Conservation (phyloP, 73 alveolate species). For the Stentor roeselii region DNA sequence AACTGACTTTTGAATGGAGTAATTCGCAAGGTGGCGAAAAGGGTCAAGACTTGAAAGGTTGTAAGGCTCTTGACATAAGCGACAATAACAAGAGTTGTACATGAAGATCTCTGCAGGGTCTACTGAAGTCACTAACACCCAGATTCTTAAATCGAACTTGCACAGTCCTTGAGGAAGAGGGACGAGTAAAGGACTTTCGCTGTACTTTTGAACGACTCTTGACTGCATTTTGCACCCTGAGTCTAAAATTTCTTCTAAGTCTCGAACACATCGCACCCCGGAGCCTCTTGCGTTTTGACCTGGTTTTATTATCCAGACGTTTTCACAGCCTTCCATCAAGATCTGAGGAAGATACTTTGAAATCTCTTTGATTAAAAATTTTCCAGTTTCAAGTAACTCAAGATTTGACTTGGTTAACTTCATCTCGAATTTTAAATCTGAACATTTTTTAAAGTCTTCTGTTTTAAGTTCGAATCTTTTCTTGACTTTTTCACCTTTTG, state of each 20-base stretch:
- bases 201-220: conserved; percentile 82
- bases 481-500: background rate
- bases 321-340: conserved; percentile 54
- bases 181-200: conserved; percentile 78
- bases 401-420: conserved; percentile 4
- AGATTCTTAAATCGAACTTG: conserved; percentile 88
- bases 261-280: conserved; percentile 59
- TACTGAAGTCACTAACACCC: conserved; percentile 88
- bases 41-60: conserved; percentile 68
- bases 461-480: background rate
- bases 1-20: conserved; percentile 64
- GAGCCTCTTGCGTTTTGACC: conserved; percentile 85
- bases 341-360: conserved; percentile 26
- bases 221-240: conserved; percentile 67
- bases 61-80: conserved; percentile 79
- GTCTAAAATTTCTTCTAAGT: conserved; percentile 40
- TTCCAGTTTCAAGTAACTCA: conserved; percentile 28
- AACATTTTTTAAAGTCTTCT: conserved; percentile 29
- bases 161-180: conserved; percentile 41
- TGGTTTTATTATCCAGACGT: conserved; percentile 91
- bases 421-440: conserved; percentile 7
- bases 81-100: conserved; percentile 73
- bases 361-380: conserved; percentile 35
- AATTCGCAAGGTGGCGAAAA: conserved; percentile 73
- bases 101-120: conserved; percentile 77